Base-by-base conservation (phyloP, 1,284 basidiomycete species). In the Cryptococcus floricola region DNA sequence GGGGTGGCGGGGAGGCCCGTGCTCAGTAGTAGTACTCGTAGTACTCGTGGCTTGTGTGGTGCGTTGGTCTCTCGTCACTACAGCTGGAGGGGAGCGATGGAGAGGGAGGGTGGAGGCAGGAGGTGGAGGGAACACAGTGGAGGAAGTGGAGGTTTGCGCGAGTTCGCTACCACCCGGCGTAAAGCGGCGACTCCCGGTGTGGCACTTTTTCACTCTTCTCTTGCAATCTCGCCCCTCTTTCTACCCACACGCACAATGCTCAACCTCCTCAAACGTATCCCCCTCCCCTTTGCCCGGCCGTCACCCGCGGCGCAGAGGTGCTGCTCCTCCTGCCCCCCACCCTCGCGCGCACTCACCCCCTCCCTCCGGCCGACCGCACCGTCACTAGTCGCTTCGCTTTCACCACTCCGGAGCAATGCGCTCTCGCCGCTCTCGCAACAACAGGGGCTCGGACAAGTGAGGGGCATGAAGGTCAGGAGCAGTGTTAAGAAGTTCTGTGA, bases 401-500 rank as follows among this genome's bases (percentile, higher is more conserved):
- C 47, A 27, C 54, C 23, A 18, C 38, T 52, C 19, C 31, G 31
- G 31, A 34, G 31, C 31, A 37, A 39, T 41, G 14, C 45, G 18
- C 41, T 54, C 39, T 38, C 47, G 16, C 49, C 47, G 1, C 31
- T 48, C 1, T 48, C 51, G n/a, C 25, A 49, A 41, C 50, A 42
- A 28, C 50, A 56, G n/a, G 48, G 46, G 39, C 48, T 57, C 28
- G 52, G 55, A 7, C 70, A 73, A 58, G 62, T 73, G 2, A 54
- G 94, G 63, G 92, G 92, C 42, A 96, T 97, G 90, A 98, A 98
- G 82, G 94, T 98, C 54, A 85, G 94, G 59, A 88, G 89, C 34
- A 91, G 91, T 8, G 90, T 98, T 65, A 97, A 96, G 80, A 81
- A 84, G 57, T 88, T 93, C 83, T 95, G 91, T 75, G 90, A 92